Conservation (phyloP, 75 land plant genomes). For the Selaginella moellendorffii region DNA sequence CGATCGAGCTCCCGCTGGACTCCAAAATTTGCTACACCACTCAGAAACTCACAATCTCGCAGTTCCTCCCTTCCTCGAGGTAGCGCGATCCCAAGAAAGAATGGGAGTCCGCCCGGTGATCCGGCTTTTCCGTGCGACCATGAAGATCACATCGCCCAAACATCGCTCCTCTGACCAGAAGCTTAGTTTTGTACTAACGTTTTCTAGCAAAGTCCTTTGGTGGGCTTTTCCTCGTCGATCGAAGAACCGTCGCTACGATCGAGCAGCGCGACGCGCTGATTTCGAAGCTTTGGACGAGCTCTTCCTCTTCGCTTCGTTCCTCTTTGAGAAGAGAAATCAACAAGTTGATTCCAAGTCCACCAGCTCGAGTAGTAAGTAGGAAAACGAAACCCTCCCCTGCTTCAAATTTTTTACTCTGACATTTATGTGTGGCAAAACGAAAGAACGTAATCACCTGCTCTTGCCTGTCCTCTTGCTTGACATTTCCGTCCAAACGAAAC, state of each 20-base stretch:
- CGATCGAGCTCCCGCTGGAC: conserved; percentile 61
- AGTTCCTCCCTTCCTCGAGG: too few species aligned
- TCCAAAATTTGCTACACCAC: conserved; percentile 87
- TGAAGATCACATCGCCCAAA: too few species aligned
- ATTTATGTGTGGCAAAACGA: background rate
- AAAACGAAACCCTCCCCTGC: conserved; percentile 49
- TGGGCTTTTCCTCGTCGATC: conserved; percentile 18
- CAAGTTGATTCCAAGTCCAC: conserved; percentile 85
- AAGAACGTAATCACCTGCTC: conserved; percentile 43
- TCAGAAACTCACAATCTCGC: too few species aligned
- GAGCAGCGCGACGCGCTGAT: conserved; percentile 42
- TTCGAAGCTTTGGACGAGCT: conserved; percentile 54
- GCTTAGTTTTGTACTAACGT: too few species aligned
- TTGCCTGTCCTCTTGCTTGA: conserved; percentile 49
- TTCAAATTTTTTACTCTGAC: conserved; percentile 72
- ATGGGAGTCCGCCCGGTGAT: conserved; percentile 45
- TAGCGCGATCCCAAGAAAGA: too few species aligned
- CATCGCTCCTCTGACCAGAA: too few species aligned
- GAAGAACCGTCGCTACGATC: conserved; percentile 37
- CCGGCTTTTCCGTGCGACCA: conserved; percentile 79
- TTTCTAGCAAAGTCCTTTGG: conserved; percentile 81
- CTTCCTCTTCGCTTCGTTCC: conserved; percentile 58
- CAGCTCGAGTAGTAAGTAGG: conserved; percentile 80
- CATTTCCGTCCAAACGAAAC: conserved; percentile 76
- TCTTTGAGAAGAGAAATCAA: conserved; percentile 54